A percentile compares a stretch with the other conserved stretches of the same genome.
These are phyloP conservation scores for Panicum virgatum DNA, from an alignment of 202 grass and related monocot genomes.

Conservation along the genomic window DNA sequence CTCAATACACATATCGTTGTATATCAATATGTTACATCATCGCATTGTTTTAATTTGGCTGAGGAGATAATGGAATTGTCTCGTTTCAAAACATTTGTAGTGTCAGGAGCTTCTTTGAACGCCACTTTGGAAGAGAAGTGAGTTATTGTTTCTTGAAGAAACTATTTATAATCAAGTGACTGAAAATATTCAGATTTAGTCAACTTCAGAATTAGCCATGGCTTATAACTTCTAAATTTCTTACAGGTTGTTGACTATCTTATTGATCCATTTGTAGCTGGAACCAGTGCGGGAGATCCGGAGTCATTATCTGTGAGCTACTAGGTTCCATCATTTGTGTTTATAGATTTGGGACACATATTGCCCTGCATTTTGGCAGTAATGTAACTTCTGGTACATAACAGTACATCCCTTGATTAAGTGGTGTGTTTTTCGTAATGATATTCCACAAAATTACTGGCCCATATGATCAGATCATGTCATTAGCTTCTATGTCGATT, in stretches of 20 bases:
- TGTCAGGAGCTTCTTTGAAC: constrained; percentile 82
- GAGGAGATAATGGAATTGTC: constrained; percentile 26
- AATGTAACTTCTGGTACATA: constrained; percentile 14
- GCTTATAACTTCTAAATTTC: constrained; percentile 18
- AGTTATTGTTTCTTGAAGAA: background rate
- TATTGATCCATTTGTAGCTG: constrained; percentile 98
- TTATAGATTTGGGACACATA: background rate
- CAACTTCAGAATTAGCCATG: constrained; percentile 19
- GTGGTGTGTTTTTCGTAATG: constrained; percentile 3
- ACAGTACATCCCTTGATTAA: background rate
- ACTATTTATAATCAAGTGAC: constrained; percentile 25
- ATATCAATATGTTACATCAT: background rate
- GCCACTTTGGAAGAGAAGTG: constrained; percentile 95
- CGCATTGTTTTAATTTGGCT: constrained; percentile 4
- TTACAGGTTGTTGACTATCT: constrained; percentile 95
- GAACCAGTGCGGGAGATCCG: constrained; percentile 90
- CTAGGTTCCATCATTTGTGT: background rate
- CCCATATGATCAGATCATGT: background rate
- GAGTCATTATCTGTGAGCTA: constrained; percentile 88
- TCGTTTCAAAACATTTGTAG: constrained; percentile 54
- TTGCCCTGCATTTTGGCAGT: background rate
- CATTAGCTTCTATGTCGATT: constrained; percentile 25
- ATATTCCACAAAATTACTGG: background rate
- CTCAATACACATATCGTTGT: background rate
- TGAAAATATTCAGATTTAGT: constrained; percentile 27